Percentiles rank a stretch among this genome's conserved stretches.
Evolutionary conservation across 805 yeast species (phyloP).

Genomic region (Barnettozyma sp.): DNA sequence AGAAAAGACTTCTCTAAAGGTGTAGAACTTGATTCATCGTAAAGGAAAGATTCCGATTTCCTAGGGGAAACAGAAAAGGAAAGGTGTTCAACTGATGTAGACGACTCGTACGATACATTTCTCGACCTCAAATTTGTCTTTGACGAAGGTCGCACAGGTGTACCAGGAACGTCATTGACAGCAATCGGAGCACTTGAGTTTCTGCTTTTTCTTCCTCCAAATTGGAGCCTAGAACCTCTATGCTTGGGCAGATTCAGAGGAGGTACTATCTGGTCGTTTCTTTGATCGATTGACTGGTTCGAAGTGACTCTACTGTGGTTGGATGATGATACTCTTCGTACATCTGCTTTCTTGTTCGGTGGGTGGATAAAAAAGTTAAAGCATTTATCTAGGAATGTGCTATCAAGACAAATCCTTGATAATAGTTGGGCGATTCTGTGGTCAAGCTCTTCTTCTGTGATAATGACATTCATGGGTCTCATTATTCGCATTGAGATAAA

Average conservation of each 20-base stretch:
- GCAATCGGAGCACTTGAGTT: conserved; percentile 1
- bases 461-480: conserved; percentile 1
- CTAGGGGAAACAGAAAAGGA: neutral
- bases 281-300: neutral
- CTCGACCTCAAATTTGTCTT: conserved; percentile 3
- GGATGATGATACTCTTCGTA: neutral
- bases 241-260: conserved; percentile 3
- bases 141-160: neutral
- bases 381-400: conserved; percentile 1
- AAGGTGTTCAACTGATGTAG: neutral
- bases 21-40: no score
- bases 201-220: conserved; percentile 1
- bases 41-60: no score
- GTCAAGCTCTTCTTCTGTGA: conserved; percentile 7
- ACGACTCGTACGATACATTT: conserved; percentile 6
- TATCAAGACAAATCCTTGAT: conserved; percentile 7
- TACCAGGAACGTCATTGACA: neutral
- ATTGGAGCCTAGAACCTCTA: conserved; percentile 1
- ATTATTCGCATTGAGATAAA: conserved; percentile 2
- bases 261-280: neutral
- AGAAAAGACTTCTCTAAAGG: no score
- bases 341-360: neutral
- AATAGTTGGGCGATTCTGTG: conserved; percentile 2
- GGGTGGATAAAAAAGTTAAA: neutral
- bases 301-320: neutral